These are phyloP conservation scores for Aspergillus cejpii DNA, from an alignment of 2,329 filamentous ascomycete genomes.

Conservation along the genomic window DNA sequence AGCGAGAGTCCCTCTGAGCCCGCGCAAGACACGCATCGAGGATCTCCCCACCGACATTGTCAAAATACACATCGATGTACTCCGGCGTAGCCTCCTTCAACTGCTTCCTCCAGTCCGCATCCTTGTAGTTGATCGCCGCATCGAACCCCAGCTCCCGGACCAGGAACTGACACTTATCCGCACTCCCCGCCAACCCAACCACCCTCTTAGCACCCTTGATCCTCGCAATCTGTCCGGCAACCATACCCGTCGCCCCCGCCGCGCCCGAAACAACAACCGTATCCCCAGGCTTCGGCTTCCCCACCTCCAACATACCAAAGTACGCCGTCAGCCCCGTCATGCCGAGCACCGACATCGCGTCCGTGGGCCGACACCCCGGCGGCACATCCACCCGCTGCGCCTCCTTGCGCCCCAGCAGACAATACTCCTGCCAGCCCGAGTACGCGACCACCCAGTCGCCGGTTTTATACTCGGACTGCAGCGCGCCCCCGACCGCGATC, in stretches of 20 bases:
- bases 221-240: slow-evolving; percentile 73
- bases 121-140: slow-evolving; percentile 63
- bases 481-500: slow-evolving; percentile 47
- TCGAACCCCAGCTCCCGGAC: slow-evolving; percentile 60
- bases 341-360: slow-evolving; percentile 57
- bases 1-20: slow-evolving; percentile 57
- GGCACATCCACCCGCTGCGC: slow-evolving; percentile 43
- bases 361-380: slow-evolving; percentile 47
- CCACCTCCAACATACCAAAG: slow-evolving; percentile 65
- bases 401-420: slow-evolving; percentile 50
- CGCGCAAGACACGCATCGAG: slow-evolving; percentile 58
- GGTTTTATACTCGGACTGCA: slow-evolving; percentile 22
- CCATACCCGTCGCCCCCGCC: slow-evolving; percentile 68
- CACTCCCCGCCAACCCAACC: slow-evolving; percentile 59
- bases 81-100: slow-evolving; percentile 54
- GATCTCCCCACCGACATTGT: slow-evolving; percentile 68
- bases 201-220: slow-evolving; percentile 58
- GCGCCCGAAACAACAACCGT: slow-evolving; percentile 72
- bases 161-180: slow-evolving; percentile 63
- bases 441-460: slow-evolving; percentile 48
- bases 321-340: slow-evolving; percentile 69
- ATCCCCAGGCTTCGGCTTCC: slow-evolving; percentile 60
- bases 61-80: slow-evolving; percentile 64
- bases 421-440: slow-evolving; percentile 62
- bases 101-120: slow-evolving; percentile 52